Percentiles rank a stretch among this genome's conserved stretches.
Conservation (phyloP, 2,329 filamentous ascomycete genomes). For the Nigrospora oryzae region DNA sequence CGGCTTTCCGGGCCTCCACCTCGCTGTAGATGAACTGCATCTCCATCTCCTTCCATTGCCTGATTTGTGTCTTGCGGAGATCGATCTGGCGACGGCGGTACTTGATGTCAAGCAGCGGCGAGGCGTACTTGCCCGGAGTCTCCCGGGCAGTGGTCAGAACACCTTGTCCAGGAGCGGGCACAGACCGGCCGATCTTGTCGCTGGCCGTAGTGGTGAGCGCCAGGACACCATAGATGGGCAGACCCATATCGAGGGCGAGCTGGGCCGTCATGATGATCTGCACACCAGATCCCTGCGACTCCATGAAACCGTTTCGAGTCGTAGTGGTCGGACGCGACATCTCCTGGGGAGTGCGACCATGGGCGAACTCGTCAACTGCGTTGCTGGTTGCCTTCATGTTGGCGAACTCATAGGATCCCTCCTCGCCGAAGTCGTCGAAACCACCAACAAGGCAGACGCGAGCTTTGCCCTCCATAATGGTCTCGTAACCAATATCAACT, state of each 20-base stretch:
- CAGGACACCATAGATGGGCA: constrained; percentile 92
- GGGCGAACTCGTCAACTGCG: constrained; percentile 89
- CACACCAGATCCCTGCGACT: constrained; percentile 96
- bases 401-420: constrained; percentile 98
- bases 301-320: constrained; percentile 97
- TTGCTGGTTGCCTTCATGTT: constrained; percentile 99
- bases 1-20: constrained; percentile 79
- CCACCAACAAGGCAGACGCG: constrained; percentile 96
- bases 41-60: constrained; percentile 93
- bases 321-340: constrained; percentile 98
- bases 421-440: constrained; percentile 98
- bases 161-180: constrained; percentile 93
- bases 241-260: constrained; percentile 95
- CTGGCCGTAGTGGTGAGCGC: constrained; percentile 92
- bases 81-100: constrained; percentile 95
- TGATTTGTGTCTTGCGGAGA: constrained; percentile 87
- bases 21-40: constrained; percentile 89
- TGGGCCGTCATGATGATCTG: constrained; percentile 98
- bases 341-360: constrained; percentile 89
- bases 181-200: constrained; percentile 97
- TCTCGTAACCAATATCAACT: constrained; percentile 95
- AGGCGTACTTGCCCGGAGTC: constrained; percentile 84
- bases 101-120: constrained; percentile 92
- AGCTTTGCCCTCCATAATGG: constrained; percentile 96
- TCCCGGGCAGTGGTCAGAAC: constrained; percentile 93